Percentiles rank a stretch among this genome's conserved stretches.
Evolutionary conservation across 306 rosid species (phyloP).

Genomic region (Carpinus viminea): DNA sequence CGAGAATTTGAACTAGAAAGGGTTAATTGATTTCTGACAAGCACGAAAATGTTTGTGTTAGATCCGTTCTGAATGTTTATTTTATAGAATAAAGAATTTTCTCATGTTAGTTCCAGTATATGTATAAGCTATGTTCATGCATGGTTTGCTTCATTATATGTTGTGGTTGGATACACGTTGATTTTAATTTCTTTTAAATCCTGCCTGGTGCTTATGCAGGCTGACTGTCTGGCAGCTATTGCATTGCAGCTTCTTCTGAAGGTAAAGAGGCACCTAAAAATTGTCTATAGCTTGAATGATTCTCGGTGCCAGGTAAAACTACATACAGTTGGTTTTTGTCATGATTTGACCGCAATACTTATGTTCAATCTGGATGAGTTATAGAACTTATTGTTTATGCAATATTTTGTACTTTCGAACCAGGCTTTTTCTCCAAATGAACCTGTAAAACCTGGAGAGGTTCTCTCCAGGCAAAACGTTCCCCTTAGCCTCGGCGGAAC

Average conservation of each 20-base stretch:
- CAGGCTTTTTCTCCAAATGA: constrained; percentile 91
- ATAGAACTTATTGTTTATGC: background rate
- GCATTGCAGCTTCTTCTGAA: constrained; percentile 93
- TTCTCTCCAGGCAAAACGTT: constrained; percentile 72
- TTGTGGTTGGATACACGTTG: background rate
- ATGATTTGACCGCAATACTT: constrained; percentile 6
- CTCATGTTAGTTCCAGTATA: constrained; percentile 7
- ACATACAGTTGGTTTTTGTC: background rate
- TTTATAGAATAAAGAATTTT: background rate
- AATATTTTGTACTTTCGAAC: constrained; percentile 16
- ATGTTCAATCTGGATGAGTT: constrained; percentile 11
- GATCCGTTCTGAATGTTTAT: background rate
- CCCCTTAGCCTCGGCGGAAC: constrained; percentile 61
- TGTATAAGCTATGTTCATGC: constrained; percentile 9
- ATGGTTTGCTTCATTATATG: background rate
- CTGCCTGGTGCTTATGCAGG: constrained; percentile 47
- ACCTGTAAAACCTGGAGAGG: constrained; percentile 83
- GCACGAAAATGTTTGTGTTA: background rate
- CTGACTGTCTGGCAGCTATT: constrained; percentile 72
- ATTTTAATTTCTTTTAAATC: background rate
- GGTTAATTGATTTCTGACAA: background rate
- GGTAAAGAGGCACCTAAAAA: constrained; percentile 92
- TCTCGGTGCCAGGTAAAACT: constrained; percentile 82
- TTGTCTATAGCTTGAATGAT: constrained; percentile 76
- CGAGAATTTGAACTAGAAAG: constrained; percentile 16